Evolutionary conservation across 257 asterid genomes (phyloP).

Genomic region (Nicotiana benthamiana): DNA sequence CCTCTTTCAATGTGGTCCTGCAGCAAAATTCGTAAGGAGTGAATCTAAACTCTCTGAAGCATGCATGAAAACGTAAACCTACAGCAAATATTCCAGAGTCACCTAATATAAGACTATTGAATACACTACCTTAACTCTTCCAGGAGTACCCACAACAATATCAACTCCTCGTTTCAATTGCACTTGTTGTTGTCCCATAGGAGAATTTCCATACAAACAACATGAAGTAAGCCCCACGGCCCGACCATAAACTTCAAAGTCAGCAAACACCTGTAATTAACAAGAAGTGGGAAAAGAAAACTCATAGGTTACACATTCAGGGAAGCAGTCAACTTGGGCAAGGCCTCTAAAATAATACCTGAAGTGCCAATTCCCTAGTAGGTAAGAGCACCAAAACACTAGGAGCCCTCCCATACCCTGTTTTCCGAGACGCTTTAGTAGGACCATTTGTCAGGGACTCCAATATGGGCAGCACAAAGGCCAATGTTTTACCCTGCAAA

Average conservation of each 20-base stretch:
- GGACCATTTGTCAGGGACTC: constrained; percentile 80
- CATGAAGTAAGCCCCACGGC: constrained; percentile 67
- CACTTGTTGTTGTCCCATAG: constrained; percentile 49
- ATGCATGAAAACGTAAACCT: not conserved
- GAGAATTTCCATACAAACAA: constrained; percentile 85
- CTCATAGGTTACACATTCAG: not conserved
- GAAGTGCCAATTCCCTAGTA: constrained; percentile 90
- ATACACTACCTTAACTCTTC: constrained; percentile 70
- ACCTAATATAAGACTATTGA: not conserved
- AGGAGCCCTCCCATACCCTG: constrained; percentile 76
- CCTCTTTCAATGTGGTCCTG: constrained; percentile 91
- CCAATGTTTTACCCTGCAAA: constrained; percentile 83
- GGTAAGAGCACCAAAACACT: constrained; percentile 91
- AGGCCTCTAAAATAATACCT: constrained; percentile 34
- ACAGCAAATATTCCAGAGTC: not conserved
- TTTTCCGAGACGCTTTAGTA: constrained; percentile 43
- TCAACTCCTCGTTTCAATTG: constrained; percentile 80
- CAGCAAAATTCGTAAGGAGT: not conserved
- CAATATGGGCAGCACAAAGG: constrained; percentile 85
- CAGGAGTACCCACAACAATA: constrained; percentile 83
- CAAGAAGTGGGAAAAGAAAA: not conserved
- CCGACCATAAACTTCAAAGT: constrained; percentile 73
- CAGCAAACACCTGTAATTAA: constrained; percentile 50
- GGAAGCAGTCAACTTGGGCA: not conserved
- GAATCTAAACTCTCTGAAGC: not conserved